Evolutionary conservation across 768 basidiomycete genomes (phyloP), one percentile per base, ranked within the genome.

Genomic region (Xerocomellus chrysenteron): DNA sequence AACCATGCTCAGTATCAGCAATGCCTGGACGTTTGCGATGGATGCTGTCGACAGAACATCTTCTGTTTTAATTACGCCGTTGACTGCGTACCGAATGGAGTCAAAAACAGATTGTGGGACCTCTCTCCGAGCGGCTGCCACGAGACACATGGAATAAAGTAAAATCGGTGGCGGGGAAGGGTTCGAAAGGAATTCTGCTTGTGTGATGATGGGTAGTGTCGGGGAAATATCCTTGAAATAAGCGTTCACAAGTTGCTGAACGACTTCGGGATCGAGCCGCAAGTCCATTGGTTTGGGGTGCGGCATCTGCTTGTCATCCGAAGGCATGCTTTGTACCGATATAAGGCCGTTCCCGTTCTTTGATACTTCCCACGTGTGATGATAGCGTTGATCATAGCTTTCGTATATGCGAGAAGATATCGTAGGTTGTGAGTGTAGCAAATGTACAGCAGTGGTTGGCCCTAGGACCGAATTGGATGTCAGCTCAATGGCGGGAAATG

Each of bases 111-210:
- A 77, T 62, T 91, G 86, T 3, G 94, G 88, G 5, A 92, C 86
- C 57, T 91, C 87, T 47, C 95, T 83, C 52, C 89, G 82, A 32
- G 93, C 86, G 16, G 92, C 90, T 19, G 95, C 92, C 41, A 98
- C 87, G 32, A 94, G 86, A 72, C 94, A 98, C 74, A 98, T 94
- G 37, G 92, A 87, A 72, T 98, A 98, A 21, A 98, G 81, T 55
- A 98, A 74, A 24, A 99, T 79, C 5, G 90, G 86, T 3, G 93
- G 83, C 0, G 88, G 90, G 14, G 84, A 85, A 21, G 83, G 80
- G 48, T 71, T 83, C 37, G 87, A 81, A 58, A 97, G 76, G 67
- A 99, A 98, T 68, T 99, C 96, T 26, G 83, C 80, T 67, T 89
- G 84, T 17, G 92, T 91, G 56, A 98, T 83, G 62, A 99, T 79